phyloP scores from a whole-genome alignment of 108 stramenopile species.

The Nannochloropsis salina region DNA sequence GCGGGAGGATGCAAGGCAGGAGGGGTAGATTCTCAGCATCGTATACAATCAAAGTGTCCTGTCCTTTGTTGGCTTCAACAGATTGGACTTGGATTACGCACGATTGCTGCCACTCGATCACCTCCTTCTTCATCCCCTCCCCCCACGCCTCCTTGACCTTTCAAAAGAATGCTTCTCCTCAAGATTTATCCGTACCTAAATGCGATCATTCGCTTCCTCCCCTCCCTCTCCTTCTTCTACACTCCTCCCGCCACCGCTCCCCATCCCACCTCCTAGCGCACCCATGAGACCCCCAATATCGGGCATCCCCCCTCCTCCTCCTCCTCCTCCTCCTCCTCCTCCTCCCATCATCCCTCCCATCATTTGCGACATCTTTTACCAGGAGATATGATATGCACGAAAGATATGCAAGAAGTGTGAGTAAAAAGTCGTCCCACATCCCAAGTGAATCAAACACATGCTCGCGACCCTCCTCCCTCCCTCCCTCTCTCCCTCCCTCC shows the following conservation, averaged over 20 bases:
- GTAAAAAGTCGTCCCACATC: too few relatives aligned
- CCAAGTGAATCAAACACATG: too few relatives aligned
- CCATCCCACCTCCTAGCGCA: background rate
- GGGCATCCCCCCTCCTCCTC: background rate
- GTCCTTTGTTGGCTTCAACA: too few relatives aligned
- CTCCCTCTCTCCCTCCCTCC: slow-evolving; percentile 2
- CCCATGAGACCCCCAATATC: background rate
- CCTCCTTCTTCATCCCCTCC: background rate
- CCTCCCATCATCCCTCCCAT: background rate
- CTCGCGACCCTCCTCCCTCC: too few relatives aligned
- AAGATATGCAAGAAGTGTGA: too few relatives aligned
- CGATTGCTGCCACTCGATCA: background rate
- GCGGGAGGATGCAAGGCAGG: too few relatives aligned
- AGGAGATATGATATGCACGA: background rate
- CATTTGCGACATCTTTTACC: background rate
- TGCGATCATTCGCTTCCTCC: background rate
- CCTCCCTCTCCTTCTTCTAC: background rate
- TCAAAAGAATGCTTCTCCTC: too few relatives aligned
- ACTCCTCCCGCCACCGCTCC: background rate
- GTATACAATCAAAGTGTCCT: too few relatives aligned
- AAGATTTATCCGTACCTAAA: background rate
- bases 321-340: background rate
- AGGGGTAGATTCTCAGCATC: too few relatives aligned
- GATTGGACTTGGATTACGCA: too few relatives aligned
- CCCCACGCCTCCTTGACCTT: background rate